Evolutionary conservation across 495 filamentous ascomycete genomes (phyloP).

Genomic region (Lepraria neglecta): DNA sequence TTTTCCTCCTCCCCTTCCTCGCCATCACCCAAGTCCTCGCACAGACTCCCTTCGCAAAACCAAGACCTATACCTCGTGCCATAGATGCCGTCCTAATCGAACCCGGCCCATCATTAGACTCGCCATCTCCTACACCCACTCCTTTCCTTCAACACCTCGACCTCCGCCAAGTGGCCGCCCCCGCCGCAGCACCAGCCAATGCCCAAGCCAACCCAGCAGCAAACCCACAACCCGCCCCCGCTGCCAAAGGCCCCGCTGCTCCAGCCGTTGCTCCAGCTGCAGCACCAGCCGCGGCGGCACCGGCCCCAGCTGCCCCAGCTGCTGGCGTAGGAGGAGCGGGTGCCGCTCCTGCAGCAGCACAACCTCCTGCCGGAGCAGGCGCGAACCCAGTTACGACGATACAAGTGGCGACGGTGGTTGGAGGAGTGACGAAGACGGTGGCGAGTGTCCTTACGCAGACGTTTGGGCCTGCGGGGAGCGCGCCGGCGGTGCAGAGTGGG

Average conservation of each 20-base stretch:
- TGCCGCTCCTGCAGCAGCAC: conserved; percentile 1
- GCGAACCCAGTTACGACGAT: conserved; percentile 8
- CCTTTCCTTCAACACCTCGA: conserved; percentile 21
- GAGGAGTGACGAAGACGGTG: conserved; percentile 11
- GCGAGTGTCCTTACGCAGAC: conserved; percentile 10
- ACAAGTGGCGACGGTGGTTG: conserved; percentile 8
- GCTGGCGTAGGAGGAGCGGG: conserved; percentile 22
- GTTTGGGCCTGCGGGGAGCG: conserved; percentile 7
- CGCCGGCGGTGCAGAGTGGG: conserved; percentile 23
- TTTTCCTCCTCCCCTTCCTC: conserved; percentile 19
- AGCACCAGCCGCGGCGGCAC: conserved; percentile 9
- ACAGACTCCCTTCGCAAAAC: neutral
- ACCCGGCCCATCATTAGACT: neutral
- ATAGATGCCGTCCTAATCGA: conserved; percentile 23
- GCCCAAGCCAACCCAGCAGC: neutral
- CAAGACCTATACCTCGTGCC: conserved; percentile 6
- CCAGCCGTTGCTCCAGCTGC: neutral
- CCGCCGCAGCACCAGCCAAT: conserved; percentile 2
- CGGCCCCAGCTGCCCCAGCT: conserved; percentile 12
- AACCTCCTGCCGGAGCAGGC: conserved; percentile 16
- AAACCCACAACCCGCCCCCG: neutral
- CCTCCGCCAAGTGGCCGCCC: conserved; percentile 20
- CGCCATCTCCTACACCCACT: conserved; percentile 11
- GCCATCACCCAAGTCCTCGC: conserved; percentile 5
- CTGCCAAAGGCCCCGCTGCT: conserved; percentile 4